Evolutionary conservation across 306 rosid genomes (phyloP), one percentile per base, ranked within the genome.

Genomic region (Trichosanthes truncata): DNA sequence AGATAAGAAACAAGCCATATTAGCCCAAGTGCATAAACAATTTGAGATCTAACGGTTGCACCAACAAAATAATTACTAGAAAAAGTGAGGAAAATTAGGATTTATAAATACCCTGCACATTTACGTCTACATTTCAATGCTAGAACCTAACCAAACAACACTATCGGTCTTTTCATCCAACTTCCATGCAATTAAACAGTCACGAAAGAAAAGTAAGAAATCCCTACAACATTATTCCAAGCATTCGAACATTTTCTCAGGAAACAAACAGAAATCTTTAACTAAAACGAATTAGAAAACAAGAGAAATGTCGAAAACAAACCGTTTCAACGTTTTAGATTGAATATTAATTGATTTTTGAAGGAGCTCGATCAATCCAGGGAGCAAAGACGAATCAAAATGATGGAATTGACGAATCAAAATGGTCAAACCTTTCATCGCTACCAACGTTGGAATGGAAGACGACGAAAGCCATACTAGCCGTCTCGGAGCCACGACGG

Each of bases 321-420:
- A 52, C 79, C 65, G n/a, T 56, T 56, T 35, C 79, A 76, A 67
- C 67, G 67, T 36, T 31, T 45, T 4, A 48, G 35, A 74, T 51
- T 11, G 79, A 7, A 76, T 20, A 38, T 1, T 20, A 33, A 26
- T 73, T 73, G 77, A 73, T 73, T 46, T 73, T 25, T 52, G 60
- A 73, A 73, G 61, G 78, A 73, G 60, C 25, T 48, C 60, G 61
- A 73, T 48, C 43, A 52, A 73, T 72, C 43, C 17, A 36, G 78
- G 79, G 52, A 55, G 43, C n/a, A 5, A 33, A 11, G 75, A 35
- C 23, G 67, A 35, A 76, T 25, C 48, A 76, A 76, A 36, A 35
- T 33, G 43, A 55, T 36, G 48, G 9, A 76, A 51, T 29, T 67
- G 52, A 17, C 14, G 74, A 10, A n/a, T n/a, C n/a, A n/a, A n/a